Evolutionary conservation across 2,329 filamentous ascomycete species (phyloP).

Genomic region (Saccharata proteae): DNA sequence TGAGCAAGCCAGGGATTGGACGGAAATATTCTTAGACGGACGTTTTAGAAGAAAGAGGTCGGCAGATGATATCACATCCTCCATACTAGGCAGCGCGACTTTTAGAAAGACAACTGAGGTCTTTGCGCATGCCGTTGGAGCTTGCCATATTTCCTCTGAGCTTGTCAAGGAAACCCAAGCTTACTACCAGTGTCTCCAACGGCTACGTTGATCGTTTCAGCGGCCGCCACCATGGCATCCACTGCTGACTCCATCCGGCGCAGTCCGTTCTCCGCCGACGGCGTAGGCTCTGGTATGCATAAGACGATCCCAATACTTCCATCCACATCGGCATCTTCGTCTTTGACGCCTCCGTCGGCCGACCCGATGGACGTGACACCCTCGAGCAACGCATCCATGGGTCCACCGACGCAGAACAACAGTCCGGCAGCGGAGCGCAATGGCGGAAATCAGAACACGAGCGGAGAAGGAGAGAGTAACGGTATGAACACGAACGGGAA

Average conservation of each 20-base stretch:
- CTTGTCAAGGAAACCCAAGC: too few relatives aligned
- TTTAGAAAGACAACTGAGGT: too few relatives aligned
- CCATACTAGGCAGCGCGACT: too few relatives aligned
- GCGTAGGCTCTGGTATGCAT: slow-evolving; percentile 32
- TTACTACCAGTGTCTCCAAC: too few relatives aligned
- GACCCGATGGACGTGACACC: slow-evolving; percentile 47
- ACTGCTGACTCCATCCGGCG: slow-evolving; percentile 31
- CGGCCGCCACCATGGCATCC: slow-evolving; percentile 27
- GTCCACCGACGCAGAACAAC: slow-evolving; percentile 32
- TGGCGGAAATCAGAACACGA: slow-evolving; percentile 15
- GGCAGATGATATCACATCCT: too few relatives aligned
- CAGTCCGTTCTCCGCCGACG: slow-evolving; percentile 33
- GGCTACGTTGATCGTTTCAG: too few relatives aligned
- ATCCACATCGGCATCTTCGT: slow-evolving; percentile 32
- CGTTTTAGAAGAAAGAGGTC: too few relatives aligned
- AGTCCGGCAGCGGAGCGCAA: slow-evolving; percentile 38
- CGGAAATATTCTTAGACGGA: too few relatives aligned
- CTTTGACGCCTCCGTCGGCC: slow-evolving; percentile 21
- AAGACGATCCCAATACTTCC: slow-evolving; percentile 41
- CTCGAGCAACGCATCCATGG: slow-evolving; percentile 33
- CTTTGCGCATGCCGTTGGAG: too few relatives aligned
- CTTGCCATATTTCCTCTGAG: too few relatives aligned
- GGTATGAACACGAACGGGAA: slow-evolving; percentile 4
- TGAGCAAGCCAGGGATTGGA: too few relatives aligned
- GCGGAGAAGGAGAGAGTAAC: slow-evolving; percentile 17